Conservation (phyloP, 352 stramenopile species). For the Phytophthora agathidicida region DNA sequence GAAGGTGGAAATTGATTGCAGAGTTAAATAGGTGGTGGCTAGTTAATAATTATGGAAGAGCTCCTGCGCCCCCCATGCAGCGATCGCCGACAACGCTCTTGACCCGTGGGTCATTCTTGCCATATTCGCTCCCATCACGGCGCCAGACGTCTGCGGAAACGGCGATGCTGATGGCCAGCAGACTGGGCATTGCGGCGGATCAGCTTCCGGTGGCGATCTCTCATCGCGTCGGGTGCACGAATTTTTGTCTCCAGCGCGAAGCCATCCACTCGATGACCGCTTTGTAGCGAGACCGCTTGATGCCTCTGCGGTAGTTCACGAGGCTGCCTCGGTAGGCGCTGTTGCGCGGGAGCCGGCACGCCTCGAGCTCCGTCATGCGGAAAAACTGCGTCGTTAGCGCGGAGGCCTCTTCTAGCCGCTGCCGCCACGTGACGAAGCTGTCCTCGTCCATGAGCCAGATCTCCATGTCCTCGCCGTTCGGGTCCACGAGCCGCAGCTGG, state of each 20-base stretch:
- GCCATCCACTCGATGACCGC: conserved; percentile 49
- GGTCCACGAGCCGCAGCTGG: conserved; percentile 71
- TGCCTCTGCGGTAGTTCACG: conserved; percentile 60
- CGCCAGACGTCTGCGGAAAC: neutral
- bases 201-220: neutral
- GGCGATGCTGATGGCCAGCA: too few relatives aligned
- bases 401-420: conserved; percentile 66
- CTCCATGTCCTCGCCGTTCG: conserved; percentile 78
- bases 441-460: conserved; percentile 69
- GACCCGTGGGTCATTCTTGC: conserved; percentile 3
- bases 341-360: conserved; percentile 57
- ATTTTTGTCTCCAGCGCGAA: conserved; percentile 46
- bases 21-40: conserved; percentile 15
- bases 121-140: neutral
- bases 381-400: conserved; percentile 72
- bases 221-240: conserved; percentile 21
- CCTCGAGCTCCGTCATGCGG: conserved; percentile 57
- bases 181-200: conserved; percentile 1
- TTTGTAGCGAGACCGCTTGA: conserved; percentile 57
- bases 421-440: conserved; percentile 55
- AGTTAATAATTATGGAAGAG: conserved; percentile 9
- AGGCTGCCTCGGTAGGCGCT: conserved; percentile 75
- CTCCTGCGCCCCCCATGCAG: too few relatives aligned
- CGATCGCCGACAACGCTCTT: too few relatives aligned
- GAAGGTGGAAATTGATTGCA: too few relatives aligned